These are phyloP conservation scores for Boletus pseudo-olivaceus DNA, from an alignment of 768 basidiomycete species.

Conservation along the genomic window DNA sequence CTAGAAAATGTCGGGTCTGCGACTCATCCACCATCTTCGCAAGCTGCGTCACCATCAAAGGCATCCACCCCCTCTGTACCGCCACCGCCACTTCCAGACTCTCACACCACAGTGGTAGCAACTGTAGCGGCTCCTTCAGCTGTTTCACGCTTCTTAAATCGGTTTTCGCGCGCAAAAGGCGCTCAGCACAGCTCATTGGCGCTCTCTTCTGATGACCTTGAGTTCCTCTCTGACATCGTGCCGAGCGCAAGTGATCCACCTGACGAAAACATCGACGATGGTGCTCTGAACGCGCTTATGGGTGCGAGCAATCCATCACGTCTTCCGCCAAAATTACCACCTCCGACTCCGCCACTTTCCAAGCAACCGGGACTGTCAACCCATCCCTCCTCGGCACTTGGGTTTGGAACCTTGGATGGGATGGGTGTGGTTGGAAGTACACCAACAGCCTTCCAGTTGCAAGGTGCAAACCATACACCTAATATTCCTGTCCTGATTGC, in stretches of 20 bases:
- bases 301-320: constrained; percentile 41
- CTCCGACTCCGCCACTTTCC: constrained; percentile 40
- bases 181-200: constrained; percentile 54
- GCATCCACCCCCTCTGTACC: constrained; percentile 11
- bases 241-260: constrained; percentile 48
- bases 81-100: constrained; percentile 3
- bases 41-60: constrained; percentile 17
- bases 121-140: constrained; percentile 50
- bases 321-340: constrained; percentile 43
- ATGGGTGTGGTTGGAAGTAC: not conserved
- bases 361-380: constrained; percentile 23
- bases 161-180: constrained; percentile 56
- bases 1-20: constrained; percentile 23
- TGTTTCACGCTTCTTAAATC: constrained; percentile 78
- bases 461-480: not conserved
- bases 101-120: constrained; percentile 1
- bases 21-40: constrained; percentile 6
- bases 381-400: constrained; percentile 9
- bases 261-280: constrained; percentile 32
- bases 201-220: constrained; percentile 76
- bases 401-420: not conserved
- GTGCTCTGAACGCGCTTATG: constrained; percentile 37
- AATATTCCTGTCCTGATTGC: constrained; percentile 15
- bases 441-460: not conserved
- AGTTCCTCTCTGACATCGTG: constrained; percentile 70